Conservation (phyloP, 495 filamentous ascomycete species). For the Neurospora sp. region DNA sequence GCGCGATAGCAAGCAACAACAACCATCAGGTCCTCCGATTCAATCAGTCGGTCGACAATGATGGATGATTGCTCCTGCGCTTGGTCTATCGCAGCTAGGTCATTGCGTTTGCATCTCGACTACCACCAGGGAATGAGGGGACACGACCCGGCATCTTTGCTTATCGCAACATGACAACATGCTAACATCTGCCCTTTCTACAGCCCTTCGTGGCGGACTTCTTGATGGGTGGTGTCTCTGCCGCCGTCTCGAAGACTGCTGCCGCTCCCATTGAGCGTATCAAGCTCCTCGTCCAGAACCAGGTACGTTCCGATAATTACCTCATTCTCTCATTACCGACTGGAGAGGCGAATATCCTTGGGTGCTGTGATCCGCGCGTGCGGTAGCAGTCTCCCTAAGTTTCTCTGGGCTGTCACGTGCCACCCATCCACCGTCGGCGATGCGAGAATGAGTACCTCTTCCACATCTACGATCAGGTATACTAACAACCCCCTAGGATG, state of each 20-base stretch:
- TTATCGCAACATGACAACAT: background rate
- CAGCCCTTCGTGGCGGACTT: slow-evolving; percentile 81
- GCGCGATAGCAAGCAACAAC: background rate
- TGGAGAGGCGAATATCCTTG: background rate
- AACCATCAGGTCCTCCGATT: background rate
- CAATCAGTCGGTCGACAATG: background rate
- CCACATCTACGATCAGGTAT: background rate
- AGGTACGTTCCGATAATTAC: slow-evolving; percentile 52
- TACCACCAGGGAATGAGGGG: slow-evolving; percentile 45
- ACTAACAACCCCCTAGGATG: slow-evolving; percentile 59
- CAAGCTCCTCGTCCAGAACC: slow-evolving; percentile 99
- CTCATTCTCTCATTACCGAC: background rate
- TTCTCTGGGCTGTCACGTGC: slow-evolving; percentile 12
- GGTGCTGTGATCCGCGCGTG: slow-evolving; percentile 5
- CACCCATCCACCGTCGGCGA: background rate
- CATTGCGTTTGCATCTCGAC: background rate
- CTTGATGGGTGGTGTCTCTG: slow-evolving; percentile 99
- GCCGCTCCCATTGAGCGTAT: slow-evolving; percentile 99
- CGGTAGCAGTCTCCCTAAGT: background rate
- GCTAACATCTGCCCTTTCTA: slow-evolving; percentile 18
- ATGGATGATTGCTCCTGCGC: background rate
- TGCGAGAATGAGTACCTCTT: background rate
- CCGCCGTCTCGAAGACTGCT: slow-evolving; percentile 99
- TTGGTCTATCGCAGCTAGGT: background rate
- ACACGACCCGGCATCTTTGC: slow-evolving; percentile 40